Conservation (phyloP, 768 basidiomycete genomes). For the Nevesoporus exiguus region DNA sequence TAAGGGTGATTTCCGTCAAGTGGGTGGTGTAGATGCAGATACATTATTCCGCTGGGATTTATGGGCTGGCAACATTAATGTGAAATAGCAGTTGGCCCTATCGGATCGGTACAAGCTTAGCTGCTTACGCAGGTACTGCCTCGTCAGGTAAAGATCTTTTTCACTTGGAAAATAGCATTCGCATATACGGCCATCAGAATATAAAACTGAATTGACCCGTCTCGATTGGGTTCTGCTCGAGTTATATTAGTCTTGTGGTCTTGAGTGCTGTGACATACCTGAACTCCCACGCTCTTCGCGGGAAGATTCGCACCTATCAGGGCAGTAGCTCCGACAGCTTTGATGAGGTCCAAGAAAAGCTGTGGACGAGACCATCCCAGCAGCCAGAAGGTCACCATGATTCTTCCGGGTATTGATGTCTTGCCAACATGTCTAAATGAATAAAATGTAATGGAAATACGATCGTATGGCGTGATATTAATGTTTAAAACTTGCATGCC, state of each 20-base stretch:
- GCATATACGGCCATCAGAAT: neutral
- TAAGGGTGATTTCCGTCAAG: neutral
- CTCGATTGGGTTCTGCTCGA: neutral
- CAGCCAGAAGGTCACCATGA: neutral
- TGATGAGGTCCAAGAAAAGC: neutral
- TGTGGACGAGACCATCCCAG: neutral
- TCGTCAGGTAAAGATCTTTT: neutral
- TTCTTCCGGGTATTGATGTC: neutral
- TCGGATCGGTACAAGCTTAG: neutral
- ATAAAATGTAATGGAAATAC: neutral
- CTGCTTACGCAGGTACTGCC: neutral
- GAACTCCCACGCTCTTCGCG: constrained; percentile 6
- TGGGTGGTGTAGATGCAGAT: neutral
- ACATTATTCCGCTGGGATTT: constrained; percentile 1
- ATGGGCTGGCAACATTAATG: neutral
- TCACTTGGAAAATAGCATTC: neutral
- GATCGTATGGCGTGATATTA: neutral
- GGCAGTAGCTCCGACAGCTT: neutral
- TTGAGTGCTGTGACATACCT: neutral
- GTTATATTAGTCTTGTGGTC: constrained; percentile 1
- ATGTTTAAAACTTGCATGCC: neutral
- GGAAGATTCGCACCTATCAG: neutral
- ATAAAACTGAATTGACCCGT: neutral
- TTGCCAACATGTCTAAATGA: neutral
- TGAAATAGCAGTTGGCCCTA: neutral